These are phyloP conservation scores for Nannochloropsis gaditana DNA, from an alignment of 108 stramenopile genomes.

Conservation along the genomic window DNA sequence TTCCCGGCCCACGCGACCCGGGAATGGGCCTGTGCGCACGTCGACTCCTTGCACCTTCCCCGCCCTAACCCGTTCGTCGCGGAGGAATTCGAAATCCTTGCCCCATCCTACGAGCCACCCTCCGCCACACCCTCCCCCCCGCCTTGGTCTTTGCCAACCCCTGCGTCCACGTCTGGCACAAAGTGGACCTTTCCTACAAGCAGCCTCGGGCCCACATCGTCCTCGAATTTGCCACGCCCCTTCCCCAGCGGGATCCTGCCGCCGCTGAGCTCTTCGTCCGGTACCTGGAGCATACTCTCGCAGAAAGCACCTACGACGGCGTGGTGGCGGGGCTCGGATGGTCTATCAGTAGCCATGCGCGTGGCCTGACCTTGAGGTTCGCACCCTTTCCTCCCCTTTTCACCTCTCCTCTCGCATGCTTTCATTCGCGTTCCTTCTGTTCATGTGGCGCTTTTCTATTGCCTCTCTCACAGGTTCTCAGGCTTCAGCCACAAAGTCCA, in stretches of 20 bases:
- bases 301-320: slow-evolving; percentile 40
- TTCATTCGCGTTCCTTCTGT: not conserved
- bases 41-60: slow-evolving; percentile 46
- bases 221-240: not conserved
- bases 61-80: slow-evolving; percentile 55
- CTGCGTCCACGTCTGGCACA: slow-evolving; percentile 34
- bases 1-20: slow-evolving; percentile 53
- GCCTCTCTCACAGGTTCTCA: slow-evolving; percentile 38
- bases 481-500: slow-evolving; percentile 74
- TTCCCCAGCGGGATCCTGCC: slow-evolving; percentile 1
- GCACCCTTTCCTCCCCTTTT: not conserved
- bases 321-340: slow-evolving; percentile 34
- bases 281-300: slow-evolving; percentile 25
- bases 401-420: not conserved
- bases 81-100: slow-evolving; percentile 33
- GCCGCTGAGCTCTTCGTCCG: not conserved
- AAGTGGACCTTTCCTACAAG: slow-evolving; percentile 26
- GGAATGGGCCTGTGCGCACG: not conserved
- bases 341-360: slow-evolving; percentile 19
- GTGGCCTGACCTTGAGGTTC: slow-evolving; percentile 24
- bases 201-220: slow-evolving; percentile 31
- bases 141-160: not conserved
- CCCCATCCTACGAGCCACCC: slow-evolving; percentile 20
- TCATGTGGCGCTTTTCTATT: not conserved
- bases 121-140: not conserved